Percentiles rank a stretch among this genome's conserved stretches.
phyloP scores from a whole-genome alignment of 257 asterid species.

The Primulina eburnea region DNA sequence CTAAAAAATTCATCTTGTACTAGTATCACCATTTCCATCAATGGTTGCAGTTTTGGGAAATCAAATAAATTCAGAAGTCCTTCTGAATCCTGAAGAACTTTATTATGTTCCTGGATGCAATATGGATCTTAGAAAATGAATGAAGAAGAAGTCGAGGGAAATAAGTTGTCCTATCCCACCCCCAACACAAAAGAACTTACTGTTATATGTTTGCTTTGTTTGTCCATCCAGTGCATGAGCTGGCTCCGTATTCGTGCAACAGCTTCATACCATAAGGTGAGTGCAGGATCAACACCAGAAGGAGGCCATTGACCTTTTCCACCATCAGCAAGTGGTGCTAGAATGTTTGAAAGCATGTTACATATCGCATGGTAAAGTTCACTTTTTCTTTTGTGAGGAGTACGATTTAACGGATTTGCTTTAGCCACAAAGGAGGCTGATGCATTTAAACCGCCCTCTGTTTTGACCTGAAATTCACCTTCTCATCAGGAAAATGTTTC shows the following conservation, averaged over 20 bases:
- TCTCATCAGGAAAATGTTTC: constrained; percentile 33
- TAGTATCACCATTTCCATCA: constrained; percentile 22
- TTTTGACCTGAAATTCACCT: constrained; percentile 71
- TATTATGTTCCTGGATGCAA: constrained; percentile 17
- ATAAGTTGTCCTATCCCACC: neutral
- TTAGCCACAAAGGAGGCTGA: constrained; percentile 98
- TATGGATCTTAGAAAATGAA: constrained; percentile 10
- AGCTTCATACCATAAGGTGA: constrained; percentile 96
- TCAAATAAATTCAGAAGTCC: constrained; percentile 15
- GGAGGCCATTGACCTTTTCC: constrained; percentile 99
- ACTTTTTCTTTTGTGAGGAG: constrained; percentile 96
- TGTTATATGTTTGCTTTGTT: constrained; percentile 94
- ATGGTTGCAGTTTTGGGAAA: constrained; percentile 20
- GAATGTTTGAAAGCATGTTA: constrained; percentile 97
- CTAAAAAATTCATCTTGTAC: constrained; percentile 17
- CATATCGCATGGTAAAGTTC: constrained; percentile 98
- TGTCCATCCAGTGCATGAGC: constrained; percentile 96
- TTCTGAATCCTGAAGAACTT: constrained; percentile 1
- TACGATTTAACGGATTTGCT: constrained; percentile 94
- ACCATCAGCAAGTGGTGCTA: constrained; percentile 95
- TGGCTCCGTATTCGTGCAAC: constrained; percentile 89
- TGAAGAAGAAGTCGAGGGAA: neutral
- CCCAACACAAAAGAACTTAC: constrained; percentile 44
- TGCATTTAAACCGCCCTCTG: constrained; percentile 96
- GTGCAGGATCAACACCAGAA: constrained; percentile 89